A percentile compares a stretch with the other conserved stretches of the same genome.
Conservation (phyloP, 208 protist species). For the Acanthamoeba divionensis region DNA sequence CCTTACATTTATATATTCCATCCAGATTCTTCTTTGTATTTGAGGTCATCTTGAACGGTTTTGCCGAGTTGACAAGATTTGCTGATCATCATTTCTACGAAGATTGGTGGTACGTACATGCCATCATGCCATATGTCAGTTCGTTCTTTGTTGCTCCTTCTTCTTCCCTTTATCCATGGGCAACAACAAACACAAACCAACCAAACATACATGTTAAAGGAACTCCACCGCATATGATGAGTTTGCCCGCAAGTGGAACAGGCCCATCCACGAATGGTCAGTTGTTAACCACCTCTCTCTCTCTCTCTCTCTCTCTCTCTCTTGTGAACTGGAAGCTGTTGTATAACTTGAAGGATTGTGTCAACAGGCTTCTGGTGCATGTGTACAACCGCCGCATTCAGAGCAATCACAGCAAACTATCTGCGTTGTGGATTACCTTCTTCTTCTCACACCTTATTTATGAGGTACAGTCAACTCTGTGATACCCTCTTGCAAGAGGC, state of each 20-base stretch:
- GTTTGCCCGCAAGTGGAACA: conserved; percentile 72
- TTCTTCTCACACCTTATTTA: conserved; percentile 20
- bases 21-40: conserved; percentile 72
- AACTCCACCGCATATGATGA: conserved; percentile 50
- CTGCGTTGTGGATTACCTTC: conserved; percentile 32
- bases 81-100: conserved; percentile 75
- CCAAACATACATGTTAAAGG: not conserved
- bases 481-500: not conserved
- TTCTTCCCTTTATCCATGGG: not conserved
- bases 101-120: conserved; percentile 69
- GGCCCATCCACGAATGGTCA: conserved; percentile 70
- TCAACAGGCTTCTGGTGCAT: not conserved
- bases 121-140: too few relatives aligned
- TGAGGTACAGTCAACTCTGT: too few relatives aligned
- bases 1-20: too few relatives aligned
- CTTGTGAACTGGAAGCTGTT: not conserved
- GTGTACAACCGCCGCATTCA: conserved; percentile 20
- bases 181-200: not conserved
- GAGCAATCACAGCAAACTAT: not conserved
- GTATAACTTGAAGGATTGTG: not conserved
- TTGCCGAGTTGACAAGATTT: conserved; percentile 73
- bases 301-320: not conserved
- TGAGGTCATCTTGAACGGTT: conserved; percentile 70
- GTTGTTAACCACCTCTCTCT: not conserved
- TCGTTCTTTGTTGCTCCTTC: not conserved